These are phyloP conservation scores for Berberis thunbergii DNA, from an alignment of 164 flowering plant genomes.

Conservation along the genomic window DNA sequence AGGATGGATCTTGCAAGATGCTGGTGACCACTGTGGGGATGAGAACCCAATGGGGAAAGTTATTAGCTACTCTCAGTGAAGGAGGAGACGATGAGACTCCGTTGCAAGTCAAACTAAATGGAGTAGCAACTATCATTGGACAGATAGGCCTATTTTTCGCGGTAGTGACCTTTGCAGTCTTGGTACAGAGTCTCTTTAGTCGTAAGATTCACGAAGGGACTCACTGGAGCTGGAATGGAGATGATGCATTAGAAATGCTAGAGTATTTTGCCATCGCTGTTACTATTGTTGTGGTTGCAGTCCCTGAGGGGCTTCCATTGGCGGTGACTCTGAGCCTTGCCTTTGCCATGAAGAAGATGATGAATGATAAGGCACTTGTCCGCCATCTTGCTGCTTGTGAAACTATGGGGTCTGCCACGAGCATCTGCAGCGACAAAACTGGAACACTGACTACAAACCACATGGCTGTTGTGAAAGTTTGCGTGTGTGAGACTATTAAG, in stretches of 20 bases:
- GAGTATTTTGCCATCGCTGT: constrained; percentile 3
- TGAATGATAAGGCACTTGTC: constrained; percentile 7
- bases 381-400: constrained; percentile 6
- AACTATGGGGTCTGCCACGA: constrained; percentile 6
- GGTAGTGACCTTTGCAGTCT: constrained; percentile 78
- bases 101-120: constrained; percentile 89
- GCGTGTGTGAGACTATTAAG: not conserved
- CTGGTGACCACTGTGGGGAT: not conserved
- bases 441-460: constrained; percentile 5
- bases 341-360: constrained; percentile 10
- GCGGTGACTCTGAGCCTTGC: not conserved
- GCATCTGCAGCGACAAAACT: constrained; percentile 5
- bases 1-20: not conserved
- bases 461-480: not conserved
- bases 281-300: not conserved
- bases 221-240: constrained; percentile 37
- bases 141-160: constrained; percentile 90
- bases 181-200: constrained; percentile 59
- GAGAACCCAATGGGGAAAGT: constrained; percentile 2
- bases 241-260: not conserved
- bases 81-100: constrained; percentile 33
- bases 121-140: constrained; percentile 88
- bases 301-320: not conserved
- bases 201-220: constrained; percentile 58
- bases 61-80: constrained; percentile 94